Conservation (phyloP, 768 basidiomycete genomes). For the Lactarius trivialis region DNA sequence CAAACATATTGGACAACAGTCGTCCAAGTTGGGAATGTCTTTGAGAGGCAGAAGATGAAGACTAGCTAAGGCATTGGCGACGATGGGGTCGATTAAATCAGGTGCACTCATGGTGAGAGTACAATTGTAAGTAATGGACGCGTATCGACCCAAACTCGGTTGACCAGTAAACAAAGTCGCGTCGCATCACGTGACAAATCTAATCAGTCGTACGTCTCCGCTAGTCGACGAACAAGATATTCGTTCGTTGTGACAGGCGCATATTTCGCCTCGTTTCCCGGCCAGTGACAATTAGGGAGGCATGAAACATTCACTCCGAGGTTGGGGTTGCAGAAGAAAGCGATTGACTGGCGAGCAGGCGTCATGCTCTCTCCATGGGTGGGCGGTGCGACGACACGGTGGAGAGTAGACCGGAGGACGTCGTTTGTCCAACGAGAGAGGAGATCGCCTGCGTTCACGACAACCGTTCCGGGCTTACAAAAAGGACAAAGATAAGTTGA, state of each 20-base stretch:
- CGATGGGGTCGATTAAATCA: conserved; percentile 2
- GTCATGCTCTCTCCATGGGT: conserved; percentile 48
- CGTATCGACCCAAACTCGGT: neutral
- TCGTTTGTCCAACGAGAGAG: conserved; percentile 82
- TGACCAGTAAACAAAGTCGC: conserved; percentile 21
- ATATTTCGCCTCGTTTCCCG: conserved; percentile 55
- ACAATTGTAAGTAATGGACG: neutral
- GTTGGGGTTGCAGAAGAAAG: conserved; percentile 86
- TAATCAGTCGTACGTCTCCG: conserved; percentile 45
- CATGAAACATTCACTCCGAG: conserved; percentile 60
- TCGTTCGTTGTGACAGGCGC: conserved; percentile 63
- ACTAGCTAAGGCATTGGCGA: conserved; percentile 9
- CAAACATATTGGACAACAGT: conserved; percentile 63
- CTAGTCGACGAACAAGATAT: conserved; percentile 68
- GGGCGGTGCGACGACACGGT: conserved; percentile 74
- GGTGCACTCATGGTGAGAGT: conserved; percentile 2
- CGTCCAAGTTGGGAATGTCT: conserved; percentile 32
- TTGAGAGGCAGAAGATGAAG: conserved; percentile 11
- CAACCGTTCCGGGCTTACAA: conserved; percentile 66
- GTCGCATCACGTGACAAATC: conserved; percentile 21
- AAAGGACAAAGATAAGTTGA: neutral
- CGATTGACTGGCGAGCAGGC: conserved; percentile 69
- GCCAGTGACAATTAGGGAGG: conserved; percentile 53
- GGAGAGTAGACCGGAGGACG: conserved; percentile 69
- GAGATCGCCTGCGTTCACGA: conserved; percentile 78